Base-by-base conservation (phyloP, 1,284 basidiomycete genomes). In the Ceratobasidium sp. region DNA sequence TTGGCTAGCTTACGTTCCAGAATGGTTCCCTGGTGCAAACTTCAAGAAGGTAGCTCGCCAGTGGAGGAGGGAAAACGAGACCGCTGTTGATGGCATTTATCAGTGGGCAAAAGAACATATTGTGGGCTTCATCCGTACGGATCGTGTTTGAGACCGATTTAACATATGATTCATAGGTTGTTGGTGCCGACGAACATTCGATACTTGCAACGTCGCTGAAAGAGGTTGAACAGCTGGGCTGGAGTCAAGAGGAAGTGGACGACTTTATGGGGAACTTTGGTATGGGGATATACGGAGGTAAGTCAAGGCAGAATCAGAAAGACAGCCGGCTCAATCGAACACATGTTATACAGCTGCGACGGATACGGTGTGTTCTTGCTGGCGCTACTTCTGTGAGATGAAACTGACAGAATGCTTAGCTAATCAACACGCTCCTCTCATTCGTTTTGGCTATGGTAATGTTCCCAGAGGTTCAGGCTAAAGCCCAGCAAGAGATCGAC, bases 401-500 rank as follows among this genome's bases (percentile, higher is more conserved):
- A 52, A 30, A 63, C 30, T 49, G 1, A 32, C 14, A 63, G 32
- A 6, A 14, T 55, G n/a, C 28, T 32, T n/a, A 70, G 67, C 49
- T 55, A 2, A 30, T 57, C 16, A 58, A 70, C 32, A 57, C 41
- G 2, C 62, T 73, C 14, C 47, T 73, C 30, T 49, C 41, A 26
- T 69, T 73, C 26, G 44, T 69, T 23, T 35, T 57, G 23, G 73
- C 64, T 23, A 69, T 66, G 47, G 23, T 69, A 18, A 18, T 72
- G 52, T 72, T 70, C 49, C 75, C 75, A 1, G 64, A 71, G 7
- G 66, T 67, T 18, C 75, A 74, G 35, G 38, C 23, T 28, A 74
- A 71, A 43, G 73, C 72, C 8, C 72, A 61, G 38, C n/a, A 71
- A 26, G 75, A 76, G 61, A 73, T 76, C 43, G 75, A 76, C 55